Percentiles rank a stretch among this genome's conserved stretches.
Evolutionary conservation across 805 yeast genomes (phyloP).

Genomic region (Candida incommunis): DNA sequence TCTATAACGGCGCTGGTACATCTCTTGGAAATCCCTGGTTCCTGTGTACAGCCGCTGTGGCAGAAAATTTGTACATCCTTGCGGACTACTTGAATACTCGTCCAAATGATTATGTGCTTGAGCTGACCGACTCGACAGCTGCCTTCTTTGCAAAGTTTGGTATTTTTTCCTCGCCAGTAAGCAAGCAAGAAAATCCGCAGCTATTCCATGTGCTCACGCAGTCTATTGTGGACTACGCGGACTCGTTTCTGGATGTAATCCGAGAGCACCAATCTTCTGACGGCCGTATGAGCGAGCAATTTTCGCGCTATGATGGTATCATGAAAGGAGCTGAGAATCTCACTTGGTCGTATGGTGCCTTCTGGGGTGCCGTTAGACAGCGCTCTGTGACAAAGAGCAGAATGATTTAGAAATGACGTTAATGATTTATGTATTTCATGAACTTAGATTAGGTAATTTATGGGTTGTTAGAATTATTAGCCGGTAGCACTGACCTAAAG

Average conservation of each 20-base stretch:
- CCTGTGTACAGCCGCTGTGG: conserved; percentile 29
- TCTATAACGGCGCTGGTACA: conserved; percentile 60
- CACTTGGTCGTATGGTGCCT: conserved; percentile 84
- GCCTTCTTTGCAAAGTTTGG: conserved; percentile 4
- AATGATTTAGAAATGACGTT: background rate
- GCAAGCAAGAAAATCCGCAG: conserved; percentile 4
- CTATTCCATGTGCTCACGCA: conserved; percentile 10
- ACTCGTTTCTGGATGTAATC: conserved; percentile 33
- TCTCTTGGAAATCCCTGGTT: conserved; percentile 93
- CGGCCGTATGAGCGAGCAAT: conserved; percentile 81
- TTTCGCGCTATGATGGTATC: conserved; percentile 64
- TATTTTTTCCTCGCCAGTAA: background rate
- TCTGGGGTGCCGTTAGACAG: conserved; percentile 41
- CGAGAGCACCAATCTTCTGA: conserved; percentile 36
- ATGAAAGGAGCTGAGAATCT: conserved; percentile 79
- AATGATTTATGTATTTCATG: background rate
- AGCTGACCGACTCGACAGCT: conserved; percentile 1
- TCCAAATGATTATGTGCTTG: conserved; percentile 7
- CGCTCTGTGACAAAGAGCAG: background rate
- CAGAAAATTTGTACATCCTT: conserved; percentile 18
- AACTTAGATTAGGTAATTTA: background rate
- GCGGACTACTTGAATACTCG: conserved; percentile 15
- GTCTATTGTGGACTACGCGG: conserved; percentile 26
- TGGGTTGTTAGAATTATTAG: too few relatives aligned
- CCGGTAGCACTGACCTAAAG: too few relatives aligned